These are phyloP conservation scores for Sclerotinia sclerotiorum DNA, from an alignment of 2,329 filamentous ascomycete genomes.

Conservation along the genomic window DNA sequence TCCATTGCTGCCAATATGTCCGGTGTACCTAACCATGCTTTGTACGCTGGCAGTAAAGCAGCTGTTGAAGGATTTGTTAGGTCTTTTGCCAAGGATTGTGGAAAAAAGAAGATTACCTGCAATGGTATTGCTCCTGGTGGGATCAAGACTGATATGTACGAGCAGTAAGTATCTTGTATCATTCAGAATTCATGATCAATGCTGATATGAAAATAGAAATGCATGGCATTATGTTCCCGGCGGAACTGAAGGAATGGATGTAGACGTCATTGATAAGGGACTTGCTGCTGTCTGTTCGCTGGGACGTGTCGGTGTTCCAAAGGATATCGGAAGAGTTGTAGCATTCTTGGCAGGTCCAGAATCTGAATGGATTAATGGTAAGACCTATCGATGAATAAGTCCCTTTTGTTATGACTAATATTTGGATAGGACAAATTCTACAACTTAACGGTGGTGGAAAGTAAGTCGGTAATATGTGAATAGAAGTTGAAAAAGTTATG, in stretches of 20 bases:
- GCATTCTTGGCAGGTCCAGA: slow-evolving; percentile 58
- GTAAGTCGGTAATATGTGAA: neutral
- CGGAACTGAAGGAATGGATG: slow-evolving; percentile 50
- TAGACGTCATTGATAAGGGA: slow-evolving; percentile 56
- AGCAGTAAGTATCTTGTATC: slow-evolving; percentile 41
- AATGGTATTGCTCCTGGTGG: slow-evolving; percentile 69
- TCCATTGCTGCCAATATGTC: slow-evolving; percentile 51
- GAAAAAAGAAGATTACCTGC: slow-evolving; percentile 61
- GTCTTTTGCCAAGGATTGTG: slow-evolving; percentile 61
- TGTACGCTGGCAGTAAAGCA: slow-evolving; percentile 76
- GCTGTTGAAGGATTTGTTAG: slow-evolving; percentile 74
- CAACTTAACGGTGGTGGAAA: slow-evolving; percentile 26
- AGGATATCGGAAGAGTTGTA: slow-evolving; percentile 65
- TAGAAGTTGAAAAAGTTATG: neutral
- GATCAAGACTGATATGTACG: slow-evolving; percentile 67
- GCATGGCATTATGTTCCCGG: slow-evolving; percentile 62
- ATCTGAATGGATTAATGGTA: slow-evolving; percentile 45
- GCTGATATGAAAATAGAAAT: slow-evolving; percentile 40
- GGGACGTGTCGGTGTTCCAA: slow-evolving; percentile 62
- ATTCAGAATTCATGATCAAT: neutral
- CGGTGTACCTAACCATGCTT: slow-evolving; percentile 66
- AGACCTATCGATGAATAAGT: neutral
- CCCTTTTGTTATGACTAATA: neutral
- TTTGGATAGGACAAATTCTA: slow-evolving; percentile 23
- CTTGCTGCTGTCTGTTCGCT: slow-evolving; percentile 61